A percentile compares a stretch with the other conserved stretches of the same genome.
Evolutionary conservation across 2,329 filamentous ascomycete genomes (phyloP).

Genomic region (Fusarium armeniacum): DNA sequence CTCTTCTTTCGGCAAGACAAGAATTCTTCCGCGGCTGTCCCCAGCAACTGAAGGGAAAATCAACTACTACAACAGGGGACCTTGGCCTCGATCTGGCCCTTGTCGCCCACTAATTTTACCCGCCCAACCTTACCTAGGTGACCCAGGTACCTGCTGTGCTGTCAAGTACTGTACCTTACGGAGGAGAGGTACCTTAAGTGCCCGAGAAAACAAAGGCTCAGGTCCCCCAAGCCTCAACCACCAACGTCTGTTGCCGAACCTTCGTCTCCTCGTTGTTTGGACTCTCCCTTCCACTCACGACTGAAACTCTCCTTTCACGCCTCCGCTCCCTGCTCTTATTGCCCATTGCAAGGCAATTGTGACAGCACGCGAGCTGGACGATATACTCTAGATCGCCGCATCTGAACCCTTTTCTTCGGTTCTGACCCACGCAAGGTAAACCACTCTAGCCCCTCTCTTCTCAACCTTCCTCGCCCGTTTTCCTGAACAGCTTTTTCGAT

Average conservation of each 20-base stretch:
- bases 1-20: slow-evolving; percentile 11
- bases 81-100: slow-evolving; percentile 31
- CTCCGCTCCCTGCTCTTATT: slow-evolving; percentile 54
- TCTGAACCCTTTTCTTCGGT: slow-evolving; percentile 42
- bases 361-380: slow-evolving; percentile 56
- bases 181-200: slow-evolving; percentile 9
- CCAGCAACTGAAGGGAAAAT: slow-evolving; percentile 9
- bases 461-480: slow-evolving; percentile 40
- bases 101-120: slow-evolving; percentile 35
- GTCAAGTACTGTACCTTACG: slow-evolving; percentile 2
- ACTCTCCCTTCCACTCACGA: slow-evolving; percentile 50
- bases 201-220: slow-evolving; percentile 56
- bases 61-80: slow-evolving; percentile 51
- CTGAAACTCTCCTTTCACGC: slow-evolving; percentile 45
- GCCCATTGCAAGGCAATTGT: slow-evolving; percentile 59
- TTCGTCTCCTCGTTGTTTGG: slow-evolving; percentile 48
- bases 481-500: slow-evolving; percentile 39
- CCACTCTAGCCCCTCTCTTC: slow-evolving; percentile 41
- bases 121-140: not conserved
- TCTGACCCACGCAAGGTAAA: slow-evolving; percentile 51
- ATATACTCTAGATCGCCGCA: slow-evolving; percentile 49
- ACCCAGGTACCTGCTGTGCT: slow-evolving; percentile 6
- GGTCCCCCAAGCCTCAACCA: slow-evolving; percentile 57
- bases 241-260: slow-evolving; percentile 51
- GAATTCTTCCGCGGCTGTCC: slow-evolving; percentile 28